Conservation (phyloP, 257 asterid genomes). For the Craterostigma plantagineum region DNA sequence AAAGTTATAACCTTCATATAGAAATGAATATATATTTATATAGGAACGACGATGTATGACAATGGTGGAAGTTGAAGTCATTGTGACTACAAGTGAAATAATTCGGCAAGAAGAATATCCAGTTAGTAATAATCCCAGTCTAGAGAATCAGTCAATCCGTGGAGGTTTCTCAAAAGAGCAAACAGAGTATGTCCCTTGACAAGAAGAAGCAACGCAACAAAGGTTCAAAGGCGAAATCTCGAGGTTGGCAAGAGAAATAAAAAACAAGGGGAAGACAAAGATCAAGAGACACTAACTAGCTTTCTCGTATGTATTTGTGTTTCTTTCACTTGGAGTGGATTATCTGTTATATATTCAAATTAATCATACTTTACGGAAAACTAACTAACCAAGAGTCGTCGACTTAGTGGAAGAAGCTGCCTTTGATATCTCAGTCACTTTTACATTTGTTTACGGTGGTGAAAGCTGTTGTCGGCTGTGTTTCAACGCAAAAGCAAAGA, state of each 20-base stretch:
- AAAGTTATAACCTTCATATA: constrained; percentile 1
- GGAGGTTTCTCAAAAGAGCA: constrained; percentile 21
- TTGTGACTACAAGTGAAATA: constrained; percentile 64
- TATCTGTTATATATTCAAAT: no score
- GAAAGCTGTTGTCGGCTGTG: no score
- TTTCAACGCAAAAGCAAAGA: no score
- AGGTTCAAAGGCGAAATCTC: constrained; percentile 34
- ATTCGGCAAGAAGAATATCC: constrained; percentile 28
- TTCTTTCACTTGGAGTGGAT: no score
- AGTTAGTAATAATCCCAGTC: constrained; percentile 8
- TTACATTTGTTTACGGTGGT: no score
- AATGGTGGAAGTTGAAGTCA: constrained; percentile 55
- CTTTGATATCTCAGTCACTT: no score
- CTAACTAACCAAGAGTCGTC: no score
- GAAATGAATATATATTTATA: constrained; percentile 4
- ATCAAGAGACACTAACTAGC: no score
- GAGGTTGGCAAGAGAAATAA: constrained; percentile 49
- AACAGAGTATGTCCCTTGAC: constrained; percentile 15
- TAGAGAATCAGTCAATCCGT: constrained; percentile 9
- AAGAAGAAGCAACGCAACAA: constrained; percentile 40
- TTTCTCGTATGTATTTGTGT: no score
- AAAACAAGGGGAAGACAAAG: constrained; percentile 46
- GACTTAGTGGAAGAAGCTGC: no score
- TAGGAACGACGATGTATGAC: constrained; percentile 54
- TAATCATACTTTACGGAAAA: no score